Evolutionary conservation across 768 basidiomycete species (phyloP), one percentile per base, ranked within the genome.

Genomic region (Mycena vulgaris): DNA sequence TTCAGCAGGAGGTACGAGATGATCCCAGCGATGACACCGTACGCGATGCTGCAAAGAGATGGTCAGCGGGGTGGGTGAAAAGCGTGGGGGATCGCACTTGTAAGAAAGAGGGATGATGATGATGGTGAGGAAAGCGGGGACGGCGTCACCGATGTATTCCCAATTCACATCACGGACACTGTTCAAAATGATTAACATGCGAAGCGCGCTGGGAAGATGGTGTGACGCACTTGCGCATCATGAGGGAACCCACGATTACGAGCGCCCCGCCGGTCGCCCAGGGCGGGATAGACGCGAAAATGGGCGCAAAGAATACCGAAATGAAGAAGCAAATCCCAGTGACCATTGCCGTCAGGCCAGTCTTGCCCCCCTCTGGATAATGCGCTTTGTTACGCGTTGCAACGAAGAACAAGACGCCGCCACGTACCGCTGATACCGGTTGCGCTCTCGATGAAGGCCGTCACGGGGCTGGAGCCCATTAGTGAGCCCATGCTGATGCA

Each of bases 221-320:
- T 61, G 21, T 62, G 16, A 82, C 87, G 28, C 68, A 90, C 89
- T 94, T 95, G 77, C 92, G 88, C 79, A 94, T 93, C 95, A 96
- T 96, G 74, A 95, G 84, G 21, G 92, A 92, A 19, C 95, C 95
- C 14, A 94, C 94, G 63, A 96, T 92, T 48, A 93, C 88, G 40
- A 96, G 83, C 1, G 94, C 94, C 65, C 95, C 92, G 19, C 95
- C 95, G 1, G 95, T 96, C 5, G 95, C 94, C 93, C 94, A 96
- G 0, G 90, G 75, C 0, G 95, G 95, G 60, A 96, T 94, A 14
- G 92, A 94, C 10, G 94, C 93, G 71, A 96, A 95, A 74, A 96
- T 91, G 9, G 95, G 95, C 21, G 94, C 89, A 76, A 96, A 96
- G 86, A 96, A 96, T 64, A 96, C 85, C 2, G 89, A 93, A 53